Conservation (phyloP, 179 eudicot species). For the Nepenthes alata region DNA sequence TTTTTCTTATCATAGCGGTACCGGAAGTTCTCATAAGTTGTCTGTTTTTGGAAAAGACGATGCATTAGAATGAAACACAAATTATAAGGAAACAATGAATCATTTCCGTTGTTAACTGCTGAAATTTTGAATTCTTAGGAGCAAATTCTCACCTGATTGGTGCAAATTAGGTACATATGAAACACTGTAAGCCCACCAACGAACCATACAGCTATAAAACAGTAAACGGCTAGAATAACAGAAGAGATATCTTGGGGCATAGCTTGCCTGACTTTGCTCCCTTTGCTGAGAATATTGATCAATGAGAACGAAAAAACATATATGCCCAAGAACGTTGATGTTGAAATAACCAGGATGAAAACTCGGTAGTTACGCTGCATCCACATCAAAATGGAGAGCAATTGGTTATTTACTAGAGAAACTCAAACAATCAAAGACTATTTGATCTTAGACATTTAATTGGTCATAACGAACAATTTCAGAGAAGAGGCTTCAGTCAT, state of each 20-base stretch:
- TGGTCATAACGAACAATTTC: too few species aligned
- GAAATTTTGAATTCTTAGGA: not conserved
- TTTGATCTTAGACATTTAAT: too few species aligned
- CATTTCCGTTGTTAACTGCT: not conserved
- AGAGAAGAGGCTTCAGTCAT: too few species aligned
- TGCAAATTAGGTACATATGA: constrained; percentile 41
- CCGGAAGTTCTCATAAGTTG: constrained; percentile 59
- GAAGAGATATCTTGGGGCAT: constrained; percentile 31
- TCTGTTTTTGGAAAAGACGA: constrained; percentile 17
- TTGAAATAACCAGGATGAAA: constrained; percentile 36
- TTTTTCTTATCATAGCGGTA: constrained; percentile 28
- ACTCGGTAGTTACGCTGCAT: constrained; percentile 53
- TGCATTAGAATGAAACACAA: constrained; percentile 5
- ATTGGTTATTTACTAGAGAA: not conserved
- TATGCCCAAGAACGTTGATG: constrained; percentile 35
- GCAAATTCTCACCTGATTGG: constrained; percentile 39
- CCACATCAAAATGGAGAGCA: not conserved
- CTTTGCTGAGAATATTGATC: constrained; percentile 26
- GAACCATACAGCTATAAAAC: constrained; percentile 38
- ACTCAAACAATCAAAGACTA: too few species aligned
- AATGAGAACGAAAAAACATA: constrained; percentile 37
- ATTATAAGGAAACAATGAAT: not conserved
- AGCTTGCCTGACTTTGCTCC: constrained; percentile 19
- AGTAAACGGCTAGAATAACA: constrained; percentile 34
- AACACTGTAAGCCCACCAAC: constrained; percentile 45